Evolutionary conservation across 495 filamentous ascomycete genomes (phyloP).

Genomic region (Achaetomiella virescens): DNA sequence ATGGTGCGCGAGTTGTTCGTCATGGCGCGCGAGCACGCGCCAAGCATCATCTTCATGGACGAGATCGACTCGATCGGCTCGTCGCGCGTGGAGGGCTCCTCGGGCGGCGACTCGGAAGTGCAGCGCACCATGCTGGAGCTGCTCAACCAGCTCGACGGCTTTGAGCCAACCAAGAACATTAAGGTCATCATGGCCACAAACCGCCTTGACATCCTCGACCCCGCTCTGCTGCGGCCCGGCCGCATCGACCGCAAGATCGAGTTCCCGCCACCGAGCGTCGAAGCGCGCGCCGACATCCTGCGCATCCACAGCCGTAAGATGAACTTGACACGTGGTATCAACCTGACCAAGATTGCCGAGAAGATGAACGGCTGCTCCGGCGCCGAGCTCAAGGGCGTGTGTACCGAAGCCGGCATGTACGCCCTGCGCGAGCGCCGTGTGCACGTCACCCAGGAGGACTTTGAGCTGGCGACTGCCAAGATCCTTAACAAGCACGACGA

Average conservation of each 20-base stretch:
- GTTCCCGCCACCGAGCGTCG: conserved; percentile 94
- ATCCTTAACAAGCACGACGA: conserved; percentile 99
- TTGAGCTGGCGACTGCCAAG: conserved; percentile 97
- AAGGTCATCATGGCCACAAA: conserved; percentile 99
- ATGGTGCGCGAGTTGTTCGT: conserved; percentile 99
- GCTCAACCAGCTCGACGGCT: conserved; percentile 96
- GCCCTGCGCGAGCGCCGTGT: conserved; percentile 90
- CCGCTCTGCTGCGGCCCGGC: conserved; percentile 85
- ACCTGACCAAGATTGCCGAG: conserved; percentile 96
- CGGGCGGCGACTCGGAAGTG: conserved; percentile 96
- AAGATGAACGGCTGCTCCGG: conserved; percentile 99
- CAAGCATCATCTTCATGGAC: conserved; percentile 99
- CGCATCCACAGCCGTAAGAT: conserved; percentile 95
- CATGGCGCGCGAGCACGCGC: conserved; percentile 97
- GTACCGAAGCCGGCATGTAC: conserved; percentile 97
- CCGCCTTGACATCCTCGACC: conserved; percentile 93
- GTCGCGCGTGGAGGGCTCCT: conserved; percentile 89
- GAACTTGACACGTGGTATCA: conserved; percentile 97
- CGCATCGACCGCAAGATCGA: conserved; percentile 99
- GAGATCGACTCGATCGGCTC: conserved; percentile 99
- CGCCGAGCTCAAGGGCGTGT: conserved; percentile 94
- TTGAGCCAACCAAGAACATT: conserved; percentile 99
- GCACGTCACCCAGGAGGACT: conserved; percentile 98
- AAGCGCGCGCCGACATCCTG: conserved; percentile 95
- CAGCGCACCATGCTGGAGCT: conserved; percentile 99